Evolutionary conservation across 257 asterid genomes (phyloP), one percentile per base, ranked within the genome.

Genomic region (Ilex asprella): DNA sequence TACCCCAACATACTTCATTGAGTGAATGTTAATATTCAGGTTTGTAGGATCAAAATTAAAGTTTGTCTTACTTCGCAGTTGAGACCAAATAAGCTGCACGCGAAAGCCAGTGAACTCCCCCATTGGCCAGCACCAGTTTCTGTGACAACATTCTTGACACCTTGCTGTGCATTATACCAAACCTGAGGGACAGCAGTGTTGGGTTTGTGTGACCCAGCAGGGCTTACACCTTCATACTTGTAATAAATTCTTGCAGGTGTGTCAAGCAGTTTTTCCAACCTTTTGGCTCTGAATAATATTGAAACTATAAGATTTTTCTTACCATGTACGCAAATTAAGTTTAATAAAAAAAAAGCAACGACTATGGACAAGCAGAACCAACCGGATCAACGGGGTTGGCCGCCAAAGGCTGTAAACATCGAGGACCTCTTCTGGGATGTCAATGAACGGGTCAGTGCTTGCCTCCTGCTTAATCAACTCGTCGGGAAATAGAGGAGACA

Each of bases 51-150:
- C 30, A 30, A 16, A 2, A 13, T 27, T 39, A 31, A 35, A 41
- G 61, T 65, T 12, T 43, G 3, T 49, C 72, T 80, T 79, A 91
- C 98, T 73, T 92, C 96, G 27, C 98, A 92, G 51, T 78, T 71
- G 59, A 92, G 86, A 63, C 73, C 91, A 69, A 92, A 89, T 70
- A 92, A 85, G 88, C 89, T 80, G 73, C 84, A 83, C 5, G 97
- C 91, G 62, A 92, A 92, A 32, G 98, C 94, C 62, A 91, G 54
- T 3, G 98, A 76, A 51, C 95, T 76, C 61, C 98, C 97, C 97
- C 98, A 91, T 63, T 91, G 98, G 9, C 98, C 97, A 12, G 98
- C 98, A 30, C 98, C 98, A 2, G 98, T 91, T 73, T 88, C 98
- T 0, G 97, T 86, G 16, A 89, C 99, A 0, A 92, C 64, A 58